Evolutionary conservation across 352 stramenopile species (phyloP).

Genomic region (Phytophthora ramorum): DNA sequence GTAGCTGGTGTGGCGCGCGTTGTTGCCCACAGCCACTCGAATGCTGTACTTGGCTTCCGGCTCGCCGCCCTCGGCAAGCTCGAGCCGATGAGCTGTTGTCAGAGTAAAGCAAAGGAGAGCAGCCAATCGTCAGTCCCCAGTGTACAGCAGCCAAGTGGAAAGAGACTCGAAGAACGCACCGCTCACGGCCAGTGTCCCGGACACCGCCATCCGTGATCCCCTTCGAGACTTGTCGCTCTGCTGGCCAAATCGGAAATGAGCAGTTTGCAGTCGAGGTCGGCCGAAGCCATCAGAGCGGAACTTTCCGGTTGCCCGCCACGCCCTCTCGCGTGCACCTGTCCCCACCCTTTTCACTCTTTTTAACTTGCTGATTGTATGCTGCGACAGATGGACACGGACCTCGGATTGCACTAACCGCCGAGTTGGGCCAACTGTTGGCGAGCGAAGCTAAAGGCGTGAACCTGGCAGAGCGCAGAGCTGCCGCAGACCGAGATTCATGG

Average conservation of each 20-base stretch:
- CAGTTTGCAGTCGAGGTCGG: neutral
- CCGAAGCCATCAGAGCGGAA: constrained; percentile 20
- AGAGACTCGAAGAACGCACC: constrained; percentile 23
- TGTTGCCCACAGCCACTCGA: constrained; percentile 29
- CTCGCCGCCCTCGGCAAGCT: constrained; percentile 9
- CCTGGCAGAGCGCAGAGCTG: too few relatives aligned
- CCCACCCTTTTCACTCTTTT: neutral
- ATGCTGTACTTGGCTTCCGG: constrained; percentile 29
- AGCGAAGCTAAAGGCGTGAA: neutral
- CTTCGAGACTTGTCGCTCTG: constrained; percentile 35
- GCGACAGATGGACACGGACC: constrained; percentile 18
- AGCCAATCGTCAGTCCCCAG: neutral
- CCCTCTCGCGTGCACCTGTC: constrained; percentile 14
- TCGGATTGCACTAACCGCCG: constrained; percentile 8
- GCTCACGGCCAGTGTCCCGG: constrained; percentile 49
- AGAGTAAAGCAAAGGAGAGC: constrained; percentile 11
- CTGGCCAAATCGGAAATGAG: constrained; percentile 54
- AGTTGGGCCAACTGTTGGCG: neutral
- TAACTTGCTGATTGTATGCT: constrained; percentile 19
- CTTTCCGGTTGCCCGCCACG: constrained; percentile 20
- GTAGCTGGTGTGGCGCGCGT: constrained; percentile 36
- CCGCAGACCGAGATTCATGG: too few relatives aligned
- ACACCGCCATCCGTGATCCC: constrained; percentile 48
- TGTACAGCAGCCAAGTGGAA: neutral
- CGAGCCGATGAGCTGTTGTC: constrained; percentile 39